phyloP scores from a whole-genome alignment of 176 grass and related monocot species.

The Triticum turgidum region DNA sequence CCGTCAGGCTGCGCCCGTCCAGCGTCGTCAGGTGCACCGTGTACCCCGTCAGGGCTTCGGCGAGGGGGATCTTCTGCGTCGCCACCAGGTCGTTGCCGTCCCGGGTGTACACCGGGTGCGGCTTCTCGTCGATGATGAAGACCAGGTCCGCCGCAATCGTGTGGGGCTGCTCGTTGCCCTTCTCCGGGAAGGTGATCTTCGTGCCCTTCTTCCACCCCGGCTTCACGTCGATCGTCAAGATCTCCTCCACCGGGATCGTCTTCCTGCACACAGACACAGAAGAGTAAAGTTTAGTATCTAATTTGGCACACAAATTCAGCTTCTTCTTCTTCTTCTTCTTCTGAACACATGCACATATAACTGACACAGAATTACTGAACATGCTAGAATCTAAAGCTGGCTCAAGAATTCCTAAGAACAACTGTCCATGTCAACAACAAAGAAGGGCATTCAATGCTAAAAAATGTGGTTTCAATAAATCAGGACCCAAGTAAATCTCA shows the following conservation, averaged over 20 bases:
- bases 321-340: too few relatives aligned
- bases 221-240: slow-evolving; percentile 88
- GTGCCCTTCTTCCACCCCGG: slow-evolving; percentile 98
- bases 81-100: slow-evolving; percentile 84
- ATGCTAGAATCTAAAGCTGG: background rate
- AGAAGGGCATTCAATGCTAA: too few relatives aligned
- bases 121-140: slow-evolving; percentile 96
- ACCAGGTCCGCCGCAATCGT: slow-evolving; percentile 65
- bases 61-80: slow-evolving; percentile 68
- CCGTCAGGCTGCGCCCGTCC: slow-evolving; percentile 71
- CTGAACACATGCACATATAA: background rate
- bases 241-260: slow-evolving; percentile 60
- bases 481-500: background rate
- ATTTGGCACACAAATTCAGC: background rate
- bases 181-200: slow-evolving; percentile 92
- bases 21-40: slow-evolving; percentile 58
- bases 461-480: background rate
- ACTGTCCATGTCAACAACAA: too few relatives aligned
- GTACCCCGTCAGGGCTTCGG: slow-evolving; percentile 68
- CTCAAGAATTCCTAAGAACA: background rate
- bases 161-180: slow-evolving; percentile 72
- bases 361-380: background rate
- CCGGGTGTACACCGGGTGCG: slow-evolving; percentile 80
- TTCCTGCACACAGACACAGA: background rate
- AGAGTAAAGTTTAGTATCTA: background rate